Conservation (phyloP, 345 rosid species). For the Pistacia vera region DNA sequence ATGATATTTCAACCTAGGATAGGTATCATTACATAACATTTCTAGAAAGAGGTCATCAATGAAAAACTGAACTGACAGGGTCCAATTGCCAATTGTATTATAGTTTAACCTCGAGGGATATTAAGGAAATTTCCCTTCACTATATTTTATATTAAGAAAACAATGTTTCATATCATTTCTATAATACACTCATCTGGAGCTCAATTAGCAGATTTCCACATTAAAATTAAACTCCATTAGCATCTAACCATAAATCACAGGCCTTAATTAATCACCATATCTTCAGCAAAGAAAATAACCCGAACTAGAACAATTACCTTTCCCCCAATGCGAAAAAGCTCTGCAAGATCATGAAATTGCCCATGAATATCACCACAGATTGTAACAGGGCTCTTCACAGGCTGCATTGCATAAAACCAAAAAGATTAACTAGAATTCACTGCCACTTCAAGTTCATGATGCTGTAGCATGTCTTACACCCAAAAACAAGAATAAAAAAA, state of each 20-base stretch:
- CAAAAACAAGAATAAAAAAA: not conserved
- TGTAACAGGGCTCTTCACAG: slow-evolving; percentile 95
- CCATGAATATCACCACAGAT: slow-evolving; percentile 98
- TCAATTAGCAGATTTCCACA: not conserved
- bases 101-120: too few species aligned
- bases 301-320: slow-evolving; percentile 53
- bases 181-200: too few species aligned
- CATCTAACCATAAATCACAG: not conserved
- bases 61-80: too few species aligned
- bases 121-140: too few species aligned
- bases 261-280: not conserved
- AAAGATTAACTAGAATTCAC: not conserved
- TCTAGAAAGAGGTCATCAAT: too few species aligned
- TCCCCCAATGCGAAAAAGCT: slow-evolving; percentile 95
- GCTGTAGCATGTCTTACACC: not conserved
- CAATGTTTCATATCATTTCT: too few species aligned
- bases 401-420: slow-evolving; percentile 44
- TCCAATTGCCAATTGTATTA: too few species aligned
- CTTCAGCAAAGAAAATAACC: slow-evolving; percentile 4
- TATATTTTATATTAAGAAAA: too few species aligned
- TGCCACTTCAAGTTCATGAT: slow-evolving; percentile 2
- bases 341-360: slow-evolving; percentile 98
- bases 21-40: too few species aligned
- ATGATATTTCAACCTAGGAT: too few species aligned
- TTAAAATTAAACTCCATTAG: not conserved